Evolutionary conservation across 768 basidiomycete species (phyloP).

Genomic region (Kwoniella bestiolae): DNA sequence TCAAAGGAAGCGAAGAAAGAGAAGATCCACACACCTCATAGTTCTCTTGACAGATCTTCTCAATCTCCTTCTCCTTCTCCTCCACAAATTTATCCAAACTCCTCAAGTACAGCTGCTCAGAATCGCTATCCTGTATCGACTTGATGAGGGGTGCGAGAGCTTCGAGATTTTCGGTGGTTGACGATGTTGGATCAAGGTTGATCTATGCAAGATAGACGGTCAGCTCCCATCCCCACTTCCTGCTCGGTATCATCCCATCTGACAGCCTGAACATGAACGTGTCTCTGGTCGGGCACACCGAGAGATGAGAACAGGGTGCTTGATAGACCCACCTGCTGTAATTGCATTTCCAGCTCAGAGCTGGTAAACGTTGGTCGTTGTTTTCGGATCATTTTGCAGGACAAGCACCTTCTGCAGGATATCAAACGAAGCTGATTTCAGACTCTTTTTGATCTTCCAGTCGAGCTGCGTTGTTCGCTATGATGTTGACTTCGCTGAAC

Average conservation of each 20-base stretch:
- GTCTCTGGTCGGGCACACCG: too few species aligned
- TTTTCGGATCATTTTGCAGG: constrained; percentile 38
- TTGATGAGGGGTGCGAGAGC: constrained; percentile 94
- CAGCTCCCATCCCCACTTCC: background rate
- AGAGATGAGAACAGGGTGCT: background rate
- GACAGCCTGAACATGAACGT: too few species aligned
- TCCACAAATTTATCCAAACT: constrained; percentile 85
- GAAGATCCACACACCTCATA: constrained; percentile 63
- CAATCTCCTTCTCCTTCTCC: constrained; percentile 94
- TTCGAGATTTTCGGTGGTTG: constrained; percentile 82
- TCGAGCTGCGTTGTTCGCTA: too few species aligned
- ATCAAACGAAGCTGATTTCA: too few species aligned
- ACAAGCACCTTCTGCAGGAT: too few species aligned
- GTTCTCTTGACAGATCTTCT: constrained; percentile 92
- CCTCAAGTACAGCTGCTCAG: constrained; percentile 86
- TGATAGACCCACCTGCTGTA: constrained; percentile 44
- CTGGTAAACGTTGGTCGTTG: constrained; percentile 49
- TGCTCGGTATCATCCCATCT: too few species aligned
- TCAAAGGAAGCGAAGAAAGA: background rate
- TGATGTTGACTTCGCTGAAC: too few species aligned
- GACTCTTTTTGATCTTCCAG: too few species aligned
- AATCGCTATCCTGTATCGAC: constrained; percentile 82
- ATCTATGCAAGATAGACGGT: constrained; percentile 22
- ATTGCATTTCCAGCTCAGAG: constrained; percentile 55
- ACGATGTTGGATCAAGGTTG: constrained; percentile 44